phyloP scores from a whole-genome alignment of 495 filamentous ascomycete species.

The Cudoniella acicularis region DNA sequence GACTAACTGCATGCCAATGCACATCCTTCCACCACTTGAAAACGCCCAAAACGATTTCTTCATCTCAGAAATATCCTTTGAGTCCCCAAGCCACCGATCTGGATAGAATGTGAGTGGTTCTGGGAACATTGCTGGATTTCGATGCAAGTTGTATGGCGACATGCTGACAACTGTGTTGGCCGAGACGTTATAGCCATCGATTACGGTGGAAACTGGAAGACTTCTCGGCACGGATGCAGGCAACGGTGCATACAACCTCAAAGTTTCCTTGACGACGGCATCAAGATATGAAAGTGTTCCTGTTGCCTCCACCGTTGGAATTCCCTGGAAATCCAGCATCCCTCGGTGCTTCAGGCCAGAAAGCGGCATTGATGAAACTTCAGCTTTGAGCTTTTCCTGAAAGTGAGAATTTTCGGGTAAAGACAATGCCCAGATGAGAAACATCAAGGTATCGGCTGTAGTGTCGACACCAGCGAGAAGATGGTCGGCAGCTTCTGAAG shows the following conservation, averaged over 20 bases:
- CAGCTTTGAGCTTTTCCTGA: conserved; percentile 56
- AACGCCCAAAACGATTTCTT: conserved; percentile 39
- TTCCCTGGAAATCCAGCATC: conserved; percentile 20
- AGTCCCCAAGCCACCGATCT: conserved; percentile 24
- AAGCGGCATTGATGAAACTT: conserved; percentile 50
- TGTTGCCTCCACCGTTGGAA: conserved; percentile 41
- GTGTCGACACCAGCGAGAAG: conserved; percentile 76
- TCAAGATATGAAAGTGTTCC: conserved; percentile 66
- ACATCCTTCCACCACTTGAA: conserved; percentile 29
- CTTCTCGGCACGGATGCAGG: conserved; percentile 73
- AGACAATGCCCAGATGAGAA: conserved; percentile 67
- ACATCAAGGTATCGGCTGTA: conserved; percentile 69
- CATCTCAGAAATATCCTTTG: conserved; percentile 33
- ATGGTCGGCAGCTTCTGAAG: conserved; percentile 52
- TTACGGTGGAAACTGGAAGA: conserved; percentile 43
- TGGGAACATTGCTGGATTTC: conserved; percentile 56
- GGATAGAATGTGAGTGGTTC: conserved; percentile 36
- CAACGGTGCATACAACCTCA: conserved; percentile 70
- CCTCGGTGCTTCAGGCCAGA: conserved; percentile 23
- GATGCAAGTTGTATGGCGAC: conserved; percentile 64
- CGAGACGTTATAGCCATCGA: conserved; percentile 57
- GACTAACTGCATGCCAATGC: conserved; percentile 35
- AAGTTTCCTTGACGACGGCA: conserved; percentile 69
- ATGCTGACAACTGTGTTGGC: conserved; percentile 60
- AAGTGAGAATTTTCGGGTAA: conserved; percentile 39